A percentile compares a stretch with the other conserved stretches of the same genome.
These are phyloP conservation scores for Lagerstroemia fauriei DNA, from an alignment of 441 rosid species.

Conservation along the genomic window DNA sequence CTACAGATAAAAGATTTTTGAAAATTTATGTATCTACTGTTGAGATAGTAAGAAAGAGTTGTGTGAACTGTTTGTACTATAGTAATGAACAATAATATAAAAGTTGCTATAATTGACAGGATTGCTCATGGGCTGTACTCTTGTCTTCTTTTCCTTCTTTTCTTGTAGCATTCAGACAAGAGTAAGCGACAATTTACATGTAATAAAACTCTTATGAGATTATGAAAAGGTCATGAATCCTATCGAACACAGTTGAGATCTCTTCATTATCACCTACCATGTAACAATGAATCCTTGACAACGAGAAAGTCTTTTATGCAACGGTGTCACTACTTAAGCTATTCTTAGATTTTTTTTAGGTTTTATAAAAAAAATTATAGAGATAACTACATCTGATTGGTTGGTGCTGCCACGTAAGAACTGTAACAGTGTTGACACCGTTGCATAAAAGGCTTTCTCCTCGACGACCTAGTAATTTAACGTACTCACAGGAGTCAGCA, in stretches of 20 bases:
- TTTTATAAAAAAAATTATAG: conserved; percentile 17
- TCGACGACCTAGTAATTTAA: too few relatives aligned
- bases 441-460: too few relatives aligned
- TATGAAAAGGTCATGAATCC: background rate
- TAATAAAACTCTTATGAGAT: background rate
- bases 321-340: too few relatives aligned
- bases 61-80: background rate
- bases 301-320: too few relatives aligned
- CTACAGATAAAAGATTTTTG: too few relatives aligned
- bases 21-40: too few relatives aligned
- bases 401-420: too few relatives aligned
- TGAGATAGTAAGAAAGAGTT: background rate
- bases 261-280: conserved; percentile 3
- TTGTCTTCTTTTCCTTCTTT: conserved; percentile 5
- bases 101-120: background rate
- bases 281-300: too few relatives aligned
- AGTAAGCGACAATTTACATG: background rate
- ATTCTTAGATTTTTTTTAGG: background rate
- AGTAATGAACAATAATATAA: background rate
- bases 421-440: too few relatives aligned
- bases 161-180: background rate
- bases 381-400: background rate
- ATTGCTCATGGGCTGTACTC: conserved; percentile 16
- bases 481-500: too few relatives aligned
- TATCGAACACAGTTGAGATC: conserved; percentile 13